Percentiles rank a stretch among this genome's conserved stretches.
phyloP scores from a whole-genome alignment of 345 rosid species.

The Populus nigra region DNA sequence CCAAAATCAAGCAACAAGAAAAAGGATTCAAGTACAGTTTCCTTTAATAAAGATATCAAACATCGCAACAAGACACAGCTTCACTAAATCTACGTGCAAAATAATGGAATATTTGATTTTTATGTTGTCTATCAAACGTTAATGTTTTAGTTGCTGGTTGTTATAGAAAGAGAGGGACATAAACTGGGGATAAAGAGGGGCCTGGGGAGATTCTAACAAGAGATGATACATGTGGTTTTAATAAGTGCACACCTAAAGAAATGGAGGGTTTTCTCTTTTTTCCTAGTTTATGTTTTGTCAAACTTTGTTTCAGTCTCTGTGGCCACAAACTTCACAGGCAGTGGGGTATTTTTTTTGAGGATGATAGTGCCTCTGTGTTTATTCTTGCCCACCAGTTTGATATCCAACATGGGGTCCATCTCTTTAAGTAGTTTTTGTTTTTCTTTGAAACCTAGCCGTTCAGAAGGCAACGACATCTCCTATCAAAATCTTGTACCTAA shows the following conservation, averaged over 20 bases:
- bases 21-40: neutral
- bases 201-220: neutral
- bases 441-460: neutral
- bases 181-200: neutral
- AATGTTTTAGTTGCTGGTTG: neutral
- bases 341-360: constrained; percentile 7
- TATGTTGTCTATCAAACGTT: neutral
- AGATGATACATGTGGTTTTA: neutral
- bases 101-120: constrained; percentile 5
- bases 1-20: constrained; percentile 6
- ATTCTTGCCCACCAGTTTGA: constrained; percentile 30
- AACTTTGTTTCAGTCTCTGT: neutral
- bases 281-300: neutral
- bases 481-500: neutral
- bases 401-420: constrained; percentile 24
- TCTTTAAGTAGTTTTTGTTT: neutral
- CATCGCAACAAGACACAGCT: neutral
- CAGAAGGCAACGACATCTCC: neutral
- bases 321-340: constrained; percentile 26
- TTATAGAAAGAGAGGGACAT: neutral
- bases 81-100: neutral
- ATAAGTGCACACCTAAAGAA: neutral
- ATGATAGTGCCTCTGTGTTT: constrained; percentile 15
- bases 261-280: neutral
- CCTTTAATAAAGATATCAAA: neutral